A percentile compares a stretch with the other conserved stretches of the same genome.
Conservation (phyloP, 495 filamentous ascomycete species). For the Lophium mytilinum region DNA sequence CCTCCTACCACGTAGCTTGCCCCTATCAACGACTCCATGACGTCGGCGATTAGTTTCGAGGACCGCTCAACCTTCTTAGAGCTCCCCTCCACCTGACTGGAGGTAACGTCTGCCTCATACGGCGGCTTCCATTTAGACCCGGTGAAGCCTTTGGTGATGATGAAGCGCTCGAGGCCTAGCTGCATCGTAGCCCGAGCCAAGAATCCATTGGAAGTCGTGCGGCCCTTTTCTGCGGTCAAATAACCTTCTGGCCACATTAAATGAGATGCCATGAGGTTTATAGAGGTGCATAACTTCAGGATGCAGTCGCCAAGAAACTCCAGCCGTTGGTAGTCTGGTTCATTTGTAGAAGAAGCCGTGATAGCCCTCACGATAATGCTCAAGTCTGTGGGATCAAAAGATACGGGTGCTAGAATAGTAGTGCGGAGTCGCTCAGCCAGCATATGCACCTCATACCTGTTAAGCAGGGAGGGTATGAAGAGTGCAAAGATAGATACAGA, state of each 20-base stretch:
- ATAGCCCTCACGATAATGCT: conserved; percentile 64
- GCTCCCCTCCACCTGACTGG: background rate
- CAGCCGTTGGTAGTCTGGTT: conserved; percentile 70
- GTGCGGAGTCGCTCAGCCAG: conserved; percentile 55
- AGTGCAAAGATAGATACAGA: conserved; percentile 56
- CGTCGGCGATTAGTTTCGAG: conserved; percentile 80
- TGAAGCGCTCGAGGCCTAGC: conserved; percentile 61
- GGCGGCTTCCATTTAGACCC: conserved; percentile 63
- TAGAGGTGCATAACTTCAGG: conserved; percentile 67
- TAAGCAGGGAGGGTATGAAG: conserved; percentile 66
- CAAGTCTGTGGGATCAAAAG: conserved; percentile 40
- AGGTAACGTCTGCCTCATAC: conserved; percentile 48
- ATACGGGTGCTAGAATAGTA: conserved; percentile 49
- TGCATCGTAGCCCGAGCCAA: conserved; percentile 57
- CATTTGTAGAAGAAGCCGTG: conserved; percentile 53
- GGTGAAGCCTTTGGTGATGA: conserved; percentile 60
- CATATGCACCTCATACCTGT: conserved; percentile 56
- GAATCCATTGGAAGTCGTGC: conserved; percentile 62
- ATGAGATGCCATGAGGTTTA: conserved; percentile 58
- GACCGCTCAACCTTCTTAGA: conserved; percentile 39
- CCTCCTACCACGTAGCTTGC: conserved; percentile 69
- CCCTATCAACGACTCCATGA: conserved; percentile 80
- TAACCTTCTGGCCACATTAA: conserved; percentile 71
- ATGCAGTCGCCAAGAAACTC: conserved; percentile 86
- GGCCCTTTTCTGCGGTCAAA: conserved; percentile 59